Evolutionary conservation across 2,329 filamentous ascomycete species (phyloP).

Genomic region (Colletotrichum navitas): DNA sequence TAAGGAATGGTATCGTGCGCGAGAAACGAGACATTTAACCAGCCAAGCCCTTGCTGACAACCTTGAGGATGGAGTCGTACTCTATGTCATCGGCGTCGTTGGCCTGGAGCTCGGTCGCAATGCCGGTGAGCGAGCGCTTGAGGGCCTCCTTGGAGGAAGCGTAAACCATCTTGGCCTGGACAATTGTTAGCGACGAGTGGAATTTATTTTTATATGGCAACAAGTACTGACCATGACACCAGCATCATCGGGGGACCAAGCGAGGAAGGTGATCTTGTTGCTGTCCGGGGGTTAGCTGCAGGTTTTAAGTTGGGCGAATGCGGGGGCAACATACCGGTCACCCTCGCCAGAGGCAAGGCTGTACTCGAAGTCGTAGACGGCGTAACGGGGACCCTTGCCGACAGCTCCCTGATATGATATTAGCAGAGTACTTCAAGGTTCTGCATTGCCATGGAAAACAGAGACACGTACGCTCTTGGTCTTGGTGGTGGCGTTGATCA

Average conservation of each 20-base stretch:
- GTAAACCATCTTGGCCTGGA: conserved; percentile 90
- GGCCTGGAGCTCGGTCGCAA: conserved; percentile 84
- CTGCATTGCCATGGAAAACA: conserved; percentile 25
- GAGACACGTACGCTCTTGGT: conserved; percentile 69
- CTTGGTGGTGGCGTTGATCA: conserved; percentile 80
- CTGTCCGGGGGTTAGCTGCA: conserved; percentile 52
- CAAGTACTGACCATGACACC: conserved; percentile 74
- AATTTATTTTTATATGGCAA: neutral
- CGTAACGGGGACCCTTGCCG: conserved; percentile 82
- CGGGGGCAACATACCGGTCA: conserved; percentile 65
- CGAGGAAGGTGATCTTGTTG: conserved; percentile 84
- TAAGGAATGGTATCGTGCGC: conserved; percentile 31
- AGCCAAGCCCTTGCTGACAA: conserved; percentile 73
- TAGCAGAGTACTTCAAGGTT: conserved; percentile 1
- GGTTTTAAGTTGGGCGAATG: conserved; percentile 17
- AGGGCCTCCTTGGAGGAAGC: conserved; percentile 89
- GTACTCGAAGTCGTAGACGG: conserved; percentile 89
- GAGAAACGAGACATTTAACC: conserved; percentile 51
- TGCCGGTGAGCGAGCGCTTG: conserved; percentile 81
- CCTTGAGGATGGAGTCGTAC: conserved; percentile 77
- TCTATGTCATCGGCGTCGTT: conserved; percentile 88
- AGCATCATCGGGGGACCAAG: conserved; percentile 87
- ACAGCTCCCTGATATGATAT: conserved; percentile 61
- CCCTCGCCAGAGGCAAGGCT: conserved; percentile 79
- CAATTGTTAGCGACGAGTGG: conserved; percentile 26